These are phyloP conservation scores for Boletus reticulatus DNA, from an alignment of 768 basidiomycete species.

Conservation along the genomic window DNA sequence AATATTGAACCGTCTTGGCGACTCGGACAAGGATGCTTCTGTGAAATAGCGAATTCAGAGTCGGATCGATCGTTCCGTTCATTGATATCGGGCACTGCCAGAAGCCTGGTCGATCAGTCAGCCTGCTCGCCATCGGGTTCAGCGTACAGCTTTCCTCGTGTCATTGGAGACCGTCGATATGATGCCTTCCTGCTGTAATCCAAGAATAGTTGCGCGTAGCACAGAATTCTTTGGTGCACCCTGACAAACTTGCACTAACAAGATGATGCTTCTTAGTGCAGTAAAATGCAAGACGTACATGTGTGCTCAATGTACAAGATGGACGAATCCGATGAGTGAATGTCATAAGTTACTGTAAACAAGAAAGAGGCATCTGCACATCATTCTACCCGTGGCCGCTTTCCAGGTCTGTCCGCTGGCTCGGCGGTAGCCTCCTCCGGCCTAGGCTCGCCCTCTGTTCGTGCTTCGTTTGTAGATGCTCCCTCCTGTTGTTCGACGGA, in stretches of 20 bases:
- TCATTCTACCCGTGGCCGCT: slow-evolving; percentile 34
- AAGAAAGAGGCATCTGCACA: background rate
- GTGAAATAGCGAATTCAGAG: background rate
- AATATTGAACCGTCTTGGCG: background rate
- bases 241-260: too few species aligned
- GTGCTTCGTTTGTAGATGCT: slow-evolving; percentile 13
- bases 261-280: background rate
- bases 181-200: too few species aligned
- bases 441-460: slow-evolving; percentile 21
- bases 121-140: too few species aligned
- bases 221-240: too few species aligned
- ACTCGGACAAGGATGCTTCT: too few species aligned
- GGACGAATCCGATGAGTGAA: slow-evolving; percentile 8
- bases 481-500: slow-evolving; percentile 29
- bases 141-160: too few species aligned
- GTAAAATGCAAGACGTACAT: slow-evolving; percentile 8
- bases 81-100: background rate
- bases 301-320: slow-evolving; percentile 8
- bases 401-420: slow-evolving; percentile 26
- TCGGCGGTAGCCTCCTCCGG: slow-evolving; percentile 19
- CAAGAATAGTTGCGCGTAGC: too few species aligned
- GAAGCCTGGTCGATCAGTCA: too few species aligned
- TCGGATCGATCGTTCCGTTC: background rate
- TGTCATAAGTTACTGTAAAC: slow-evolving; percentile 20
- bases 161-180: too few species aligned